Conservation (phyloP, 1,284 basidiomycete genomes). For the Dichomitus squalens region DNA sequence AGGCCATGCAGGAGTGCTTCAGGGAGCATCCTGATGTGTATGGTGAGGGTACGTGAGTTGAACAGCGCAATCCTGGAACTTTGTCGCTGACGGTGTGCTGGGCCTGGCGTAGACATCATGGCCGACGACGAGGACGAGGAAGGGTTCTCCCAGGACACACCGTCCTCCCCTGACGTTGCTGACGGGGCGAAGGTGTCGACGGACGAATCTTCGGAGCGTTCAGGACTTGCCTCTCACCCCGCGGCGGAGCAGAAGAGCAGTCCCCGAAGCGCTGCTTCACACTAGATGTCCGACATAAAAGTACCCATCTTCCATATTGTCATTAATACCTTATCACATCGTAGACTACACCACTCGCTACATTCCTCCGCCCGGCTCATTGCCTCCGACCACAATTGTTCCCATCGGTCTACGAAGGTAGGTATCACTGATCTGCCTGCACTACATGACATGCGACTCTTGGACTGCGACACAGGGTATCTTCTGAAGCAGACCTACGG, state of each 20-base stretch:
- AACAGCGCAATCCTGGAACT: neutral
- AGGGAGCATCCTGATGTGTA: slow-evolving; percentile 94
- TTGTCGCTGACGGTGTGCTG: neutral
- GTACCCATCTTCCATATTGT: slow-evolving; percentile 13
- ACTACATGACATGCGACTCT: no score
- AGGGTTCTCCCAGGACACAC: slow-evolving; percentile 4
- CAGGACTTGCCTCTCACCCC: neutral
- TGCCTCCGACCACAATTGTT: neutral
- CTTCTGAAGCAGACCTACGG: no score
- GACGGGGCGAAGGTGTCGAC: slow-evolving; percentile 8
- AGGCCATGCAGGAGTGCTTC: slow-evolving; percentile 98
- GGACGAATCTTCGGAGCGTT: slow-evolving; percentile 5
- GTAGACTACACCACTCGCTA: neutral
- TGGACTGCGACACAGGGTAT: no score
- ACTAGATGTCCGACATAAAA: slow-evolving; percentile 16
- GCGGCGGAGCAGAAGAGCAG: slow-evolving; percentile 12
- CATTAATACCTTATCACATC: slow-evolving; percentile 17
- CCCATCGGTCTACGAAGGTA: neutral
- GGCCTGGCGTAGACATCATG: slow-evolving; percentile 29
- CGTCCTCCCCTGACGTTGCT: slow-evolving; percentile 6
- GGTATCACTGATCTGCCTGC: no score
- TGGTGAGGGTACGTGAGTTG: slow-evolving; percentile 72
- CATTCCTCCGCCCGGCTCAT: neutral
- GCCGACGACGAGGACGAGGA: slow-evolving; percentile 32
- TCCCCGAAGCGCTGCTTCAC: slow-evolving; percentile 11